These are phyloP conservation scores for Penicillium arizonense DNA, from an alignment of 495 filamentous ascomycete genomes.

Conservation along the genomic window DNA sequence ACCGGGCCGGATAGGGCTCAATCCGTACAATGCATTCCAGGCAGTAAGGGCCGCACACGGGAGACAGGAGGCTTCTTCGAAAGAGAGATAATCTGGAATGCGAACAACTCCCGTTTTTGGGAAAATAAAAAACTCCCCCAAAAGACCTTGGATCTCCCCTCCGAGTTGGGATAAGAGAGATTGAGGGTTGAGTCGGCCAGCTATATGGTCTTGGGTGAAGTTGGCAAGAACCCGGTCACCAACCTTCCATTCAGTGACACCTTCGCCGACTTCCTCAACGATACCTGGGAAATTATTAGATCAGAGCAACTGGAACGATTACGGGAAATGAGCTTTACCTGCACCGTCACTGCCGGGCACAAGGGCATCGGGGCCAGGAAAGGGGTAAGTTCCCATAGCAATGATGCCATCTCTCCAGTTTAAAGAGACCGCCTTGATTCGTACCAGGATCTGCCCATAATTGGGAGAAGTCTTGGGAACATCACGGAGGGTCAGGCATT, in stretches of 20 bases:
- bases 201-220: constrained; percentile 41
- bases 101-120: constrained; percentile 18
- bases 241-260: constrained; percentile 38
- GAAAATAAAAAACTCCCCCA: constrained; percentile 40
- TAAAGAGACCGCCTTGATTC: constrained; percentile 61
- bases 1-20: constrained; percentile 17
- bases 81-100: constrained; percentile 26
- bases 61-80: constrained; percentile 29
- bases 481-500: not conserved
- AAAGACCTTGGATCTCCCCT: constrained; percentile 32
- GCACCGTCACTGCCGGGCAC: constrained; percentile 7
- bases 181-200: constrained; percentile 31
- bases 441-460: constrained; percentile 42
- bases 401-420: constrained; percentile 73
- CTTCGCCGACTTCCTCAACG: constrained; percentile 42
- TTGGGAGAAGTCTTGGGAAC: not conserved
- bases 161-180: constrained; percentile 36
- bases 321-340: not conserved
- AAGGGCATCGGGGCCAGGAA: not conserved
- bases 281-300: constrained; percentile 46
- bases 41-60: constrained; percentile 39
- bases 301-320: not conserved
- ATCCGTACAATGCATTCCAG: constrained; percentile 37
- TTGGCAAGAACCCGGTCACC: constrained; percentile 43
- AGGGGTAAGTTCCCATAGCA: constrained; percentile 39